phyloP scores from a whole-genome alignment of 495 filamentous ascomycete species.

The Terfezia claveryi region DNA sequence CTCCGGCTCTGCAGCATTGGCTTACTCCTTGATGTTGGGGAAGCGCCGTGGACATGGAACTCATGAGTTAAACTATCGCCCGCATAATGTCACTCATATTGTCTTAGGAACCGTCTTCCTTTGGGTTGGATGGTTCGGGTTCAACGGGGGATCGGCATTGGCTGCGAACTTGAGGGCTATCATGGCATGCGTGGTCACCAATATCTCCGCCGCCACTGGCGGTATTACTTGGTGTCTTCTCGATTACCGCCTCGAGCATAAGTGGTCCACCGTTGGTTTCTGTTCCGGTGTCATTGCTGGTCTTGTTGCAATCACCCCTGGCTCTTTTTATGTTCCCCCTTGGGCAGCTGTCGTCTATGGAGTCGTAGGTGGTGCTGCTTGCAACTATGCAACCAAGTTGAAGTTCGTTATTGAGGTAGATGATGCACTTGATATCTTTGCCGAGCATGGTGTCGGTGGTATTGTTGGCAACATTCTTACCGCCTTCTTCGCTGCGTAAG shows the following conservation, averaged over 20 bases:
- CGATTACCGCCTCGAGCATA: conserved; percentile 80
- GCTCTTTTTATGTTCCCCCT: conserved; percentile 46
- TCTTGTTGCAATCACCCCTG: conserved; percentile 81
- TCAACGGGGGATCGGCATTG: conserved; percentile 88
- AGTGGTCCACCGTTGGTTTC: conserved; percentile 95
- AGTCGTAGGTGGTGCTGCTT: conserved; percentile 56
- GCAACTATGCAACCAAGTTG: conserved; percentile 92
- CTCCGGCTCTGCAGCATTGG: conserved; percentile 73
- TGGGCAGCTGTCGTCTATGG: conserved; percentile 89
- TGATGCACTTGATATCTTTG: conserved; percentile 85
- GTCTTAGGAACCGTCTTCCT: conserved; percentile 94
- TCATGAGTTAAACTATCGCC: conserved; percentile 84
- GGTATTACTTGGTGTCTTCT: conserved; percentile 91
- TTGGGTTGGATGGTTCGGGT: conserved; percentile 98
- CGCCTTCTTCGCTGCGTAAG: conserved; percentile 74
- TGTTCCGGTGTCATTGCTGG: conserved; percentile 87
- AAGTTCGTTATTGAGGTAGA: conserved; percentile 77
- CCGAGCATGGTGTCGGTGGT: conserved; percentile 73
- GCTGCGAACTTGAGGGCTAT: conserved; percentile 70
- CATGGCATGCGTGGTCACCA: conserved; percentile 52
- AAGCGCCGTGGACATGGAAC: conserved; percentile 52
- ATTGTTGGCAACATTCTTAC: conserved; percentile 77
- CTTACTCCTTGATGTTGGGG: conserved; percentile 58
- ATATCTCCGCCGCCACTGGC: conserved; percentile 59
- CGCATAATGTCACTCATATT: conserved; percentile 93